Base-by-base conservation (phyloP, 176 grass and related monocot species). In the Pontederia crassipes region DNA sequence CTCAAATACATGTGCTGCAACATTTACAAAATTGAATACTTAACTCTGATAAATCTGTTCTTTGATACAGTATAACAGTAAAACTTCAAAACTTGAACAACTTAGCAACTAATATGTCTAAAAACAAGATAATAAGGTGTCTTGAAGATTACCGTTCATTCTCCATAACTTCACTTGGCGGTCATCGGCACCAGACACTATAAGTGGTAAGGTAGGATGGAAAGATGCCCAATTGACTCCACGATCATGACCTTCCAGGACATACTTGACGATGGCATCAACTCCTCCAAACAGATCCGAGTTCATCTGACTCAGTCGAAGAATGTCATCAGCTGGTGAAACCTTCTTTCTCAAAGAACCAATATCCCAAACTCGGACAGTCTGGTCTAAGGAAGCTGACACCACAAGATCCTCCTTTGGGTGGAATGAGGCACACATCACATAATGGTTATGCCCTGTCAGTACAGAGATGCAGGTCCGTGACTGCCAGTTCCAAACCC, bases 361-460 rank as follows among this genome's bases (percentile, higher is more conserved):
- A 73, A 86, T 89, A 66, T 95, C 90, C 90, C 90, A 95, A 0
- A 95, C 90, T 15, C 90, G 82, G 1, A 95, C 82, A 0, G 90
- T 95, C 74, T 95, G 90, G 24, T 95, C 90, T 12, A 95, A 66
- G 16, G 90, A 95, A 2, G 90, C 85, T 2, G 90, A 95, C 8
- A 95, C 85, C 28, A 95, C 85, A 46, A 95, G 49, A 70, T 95
- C 90, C 71, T 95, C 90, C 72, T 89, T 95, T 46, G 90, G 82
- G 66, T 95, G 90, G 58, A 95, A 95, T 27, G 82, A 95, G n/a
- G 90, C 90, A 9, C 85, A 95, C 90, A 95, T 95, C 32, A 95
- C 85, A 78, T 95, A 95, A 59, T 95, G 90, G 24, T 95, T 95
- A 49, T 95, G 90, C 64, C 90, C 85, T 1, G 90, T 95, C 46